A percentile compares a stretch with the other conserved stretches of the same genome.
These are phyloP conservation scores for Jatropha multifida DNA, from an alignment of 441 rosid genomes.

Conservation along the genomic window DNA sequence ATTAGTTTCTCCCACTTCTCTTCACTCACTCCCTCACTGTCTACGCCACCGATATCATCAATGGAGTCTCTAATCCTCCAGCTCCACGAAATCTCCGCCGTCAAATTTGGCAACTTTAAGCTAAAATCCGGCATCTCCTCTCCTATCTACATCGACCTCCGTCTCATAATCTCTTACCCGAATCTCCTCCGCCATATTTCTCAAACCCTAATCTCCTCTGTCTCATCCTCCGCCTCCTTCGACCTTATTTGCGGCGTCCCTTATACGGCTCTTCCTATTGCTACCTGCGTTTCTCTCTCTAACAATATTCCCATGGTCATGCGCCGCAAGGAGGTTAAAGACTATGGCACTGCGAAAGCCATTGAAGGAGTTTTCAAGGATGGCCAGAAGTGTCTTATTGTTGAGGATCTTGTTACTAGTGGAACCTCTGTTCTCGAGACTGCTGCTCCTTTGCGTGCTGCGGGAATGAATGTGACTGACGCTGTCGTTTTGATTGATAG, in stretches of 20 bases:
- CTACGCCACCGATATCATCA: slow-evolving; percentile 33
- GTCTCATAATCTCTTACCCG: slow-evolving; percentile 84
- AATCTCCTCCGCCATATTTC: slow-evolving; percentile 77
- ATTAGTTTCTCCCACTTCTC: background rate
- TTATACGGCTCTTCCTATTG: slow-evolving; percentile 88
- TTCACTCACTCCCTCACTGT: background rate
- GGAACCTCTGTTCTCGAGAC: slow-evolving; percentile 93
- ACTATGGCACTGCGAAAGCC: slow-evolving; percentile 83
- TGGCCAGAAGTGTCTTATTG: slow-evolving; percentile 62
- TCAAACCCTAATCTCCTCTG: slow-evolving; percentile 59
- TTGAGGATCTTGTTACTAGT: slow-evolving; percentile 87
- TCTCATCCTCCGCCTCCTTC: slow-evolving; percentile 48
- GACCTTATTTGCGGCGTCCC: slow-evolving; percentile 90
- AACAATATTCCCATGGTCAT: slow-evolving; percentile 75
- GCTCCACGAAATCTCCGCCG: slow-evolving; percentile 89
- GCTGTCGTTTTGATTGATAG: slow-evolving; percentile 90
- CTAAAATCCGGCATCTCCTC: slow-evolving; percentile 91
- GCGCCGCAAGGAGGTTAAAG: slow-evolving; percentile 94
- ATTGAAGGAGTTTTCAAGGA: slow-evolving; percentile 66
- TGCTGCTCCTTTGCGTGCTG: slow-evolving; percentile 68
- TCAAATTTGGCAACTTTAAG: slow-evolving; percentile 87
- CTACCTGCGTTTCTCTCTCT: slow-evolving; percentile 72
- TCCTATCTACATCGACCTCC: slow-evolving; percentile 95
- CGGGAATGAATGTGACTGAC: slow-evolving; percentile 72
- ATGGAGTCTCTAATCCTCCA: slow-evolving; percentile 80